Conservation (phyloP, 1,139 yeast genomes). For the Diutina mesorugosa region DNA sequence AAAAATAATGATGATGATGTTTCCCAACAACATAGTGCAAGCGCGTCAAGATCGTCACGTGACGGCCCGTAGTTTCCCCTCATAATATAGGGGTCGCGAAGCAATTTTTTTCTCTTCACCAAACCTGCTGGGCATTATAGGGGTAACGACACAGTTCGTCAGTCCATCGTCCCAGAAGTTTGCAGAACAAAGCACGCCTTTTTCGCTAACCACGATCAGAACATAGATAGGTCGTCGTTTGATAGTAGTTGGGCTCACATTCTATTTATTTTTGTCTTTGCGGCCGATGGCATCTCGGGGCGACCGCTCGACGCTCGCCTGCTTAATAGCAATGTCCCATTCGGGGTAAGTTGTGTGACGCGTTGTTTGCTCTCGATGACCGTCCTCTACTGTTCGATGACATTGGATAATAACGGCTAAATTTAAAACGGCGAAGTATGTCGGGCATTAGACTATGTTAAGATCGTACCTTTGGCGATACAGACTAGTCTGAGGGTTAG, state of each 20-base stretch:
- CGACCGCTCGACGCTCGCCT: not conserved
- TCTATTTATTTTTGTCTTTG: not conserved
- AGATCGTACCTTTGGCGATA: not conserved
- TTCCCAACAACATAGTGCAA: not conserved
- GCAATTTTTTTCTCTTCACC: not conserved
- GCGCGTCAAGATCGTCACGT: not conserved
- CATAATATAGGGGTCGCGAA: not conserved
- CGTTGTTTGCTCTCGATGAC: not conserved
- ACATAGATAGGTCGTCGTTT: conserved; percentile 2
- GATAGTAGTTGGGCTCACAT: conserved; percentile 3
- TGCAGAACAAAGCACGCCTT: not conserved
- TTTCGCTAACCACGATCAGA: conserved; percentile 2
- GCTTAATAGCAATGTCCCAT: not conserved
- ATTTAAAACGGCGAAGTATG: not conserved
- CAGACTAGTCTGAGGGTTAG: not conserved
- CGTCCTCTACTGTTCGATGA: not conserved
- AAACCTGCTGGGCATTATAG: not conserved
- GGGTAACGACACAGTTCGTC: not conserved
- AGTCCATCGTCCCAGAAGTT: not conserved
- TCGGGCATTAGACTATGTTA: not conserved
- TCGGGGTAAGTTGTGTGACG: not conserved
- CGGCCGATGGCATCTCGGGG: not conserved
- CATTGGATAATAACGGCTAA: not conserved
- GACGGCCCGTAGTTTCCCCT: not conserved
- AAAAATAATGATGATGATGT: not conserved